phyloP scores from a whole-genome alignment of 2,329 filamentous ascomycete species.

The Microsporum canis region DNA sequence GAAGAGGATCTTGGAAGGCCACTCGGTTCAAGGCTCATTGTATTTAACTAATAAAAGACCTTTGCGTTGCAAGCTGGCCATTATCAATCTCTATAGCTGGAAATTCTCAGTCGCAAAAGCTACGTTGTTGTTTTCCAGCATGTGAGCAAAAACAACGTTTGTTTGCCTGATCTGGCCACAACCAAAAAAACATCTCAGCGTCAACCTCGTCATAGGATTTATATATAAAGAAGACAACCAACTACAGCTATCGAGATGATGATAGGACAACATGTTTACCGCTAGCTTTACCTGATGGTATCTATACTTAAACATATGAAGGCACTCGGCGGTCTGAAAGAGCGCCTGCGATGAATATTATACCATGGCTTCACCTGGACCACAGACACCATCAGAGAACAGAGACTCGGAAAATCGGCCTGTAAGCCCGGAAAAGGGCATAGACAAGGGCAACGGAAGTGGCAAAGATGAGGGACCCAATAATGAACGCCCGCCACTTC shows the following conservation, averaged over 20 bases:
- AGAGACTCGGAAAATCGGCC: neutral
- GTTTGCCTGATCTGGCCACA: constrained; percentile 3
- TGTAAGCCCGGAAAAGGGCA: neutral
- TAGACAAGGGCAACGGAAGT: neutral
- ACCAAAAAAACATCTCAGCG: neutral
- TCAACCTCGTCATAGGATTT: too few relatives aligned
- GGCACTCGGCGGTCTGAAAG: neutral
- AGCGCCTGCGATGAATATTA: neutral
- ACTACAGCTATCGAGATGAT: neutral
- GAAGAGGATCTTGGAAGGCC: constrained; percentile 43
- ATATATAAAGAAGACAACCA: too few relatives aligned
- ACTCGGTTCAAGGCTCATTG: constrained; percentile 35
- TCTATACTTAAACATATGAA: neutral
- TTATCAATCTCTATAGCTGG: neutral
- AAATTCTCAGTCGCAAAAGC: neutral
- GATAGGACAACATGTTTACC: neutral
- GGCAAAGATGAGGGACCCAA: neutral
- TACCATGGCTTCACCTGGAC: neutral
- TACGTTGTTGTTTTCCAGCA: neutral
- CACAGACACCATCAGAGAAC: neutral
- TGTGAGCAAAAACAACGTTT: neutral
- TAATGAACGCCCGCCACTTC: constrained; percentile 6
- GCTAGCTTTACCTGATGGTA: neutral
- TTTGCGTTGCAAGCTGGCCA: constrained; percentile 2
- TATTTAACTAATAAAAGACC: constrained; percentile 23